A percentile compares a stretch with the other conserved stretches of the same genome.
These are phyloP conservation scores for Paspalum vaginatum DNA, from an alignment of 176 grass and related monocot species.

Conservation along the genomic window DNA sequence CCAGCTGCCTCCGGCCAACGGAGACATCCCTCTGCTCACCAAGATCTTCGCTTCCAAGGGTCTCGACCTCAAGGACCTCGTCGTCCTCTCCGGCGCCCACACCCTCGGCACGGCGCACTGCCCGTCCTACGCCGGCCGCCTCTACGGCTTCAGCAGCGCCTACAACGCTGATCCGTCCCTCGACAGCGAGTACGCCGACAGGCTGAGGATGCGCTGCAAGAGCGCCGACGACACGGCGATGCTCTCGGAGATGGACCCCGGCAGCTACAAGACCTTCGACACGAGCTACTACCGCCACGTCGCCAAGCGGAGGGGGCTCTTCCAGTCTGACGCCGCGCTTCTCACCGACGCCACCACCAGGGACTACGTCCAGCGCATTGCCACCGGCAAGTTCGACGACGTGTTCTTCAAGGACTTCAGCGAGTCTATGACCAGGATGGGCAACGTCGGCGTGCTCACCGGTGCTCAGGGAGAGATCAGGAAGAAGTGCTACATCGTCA, in stretches of 20 bases:
- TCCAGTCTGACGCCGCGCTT: constrained; percentile 72
- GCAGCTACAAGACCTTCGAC: constrained; percentile 81
- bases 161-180: constrained; percentile 51
- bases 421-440: constrained; percentile 76
- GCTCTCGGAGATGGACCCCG: constrained; percentile 82
- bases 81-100: constrained; percentile 53
- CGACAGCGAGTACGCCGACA: constrained; percentile 57
- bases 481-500: constrained; percentile 58
- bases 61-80: constrained; percentile 44
- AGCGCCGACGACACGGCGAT: constrained; percentile 35
- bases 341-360: constrained; percentile 51
- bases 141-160: constrained; percentile 65
- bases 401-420: constrained; percentile 68
- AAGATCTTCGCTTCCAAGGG: constrained; percentile 39
- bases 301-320: constrained; percentile 48
- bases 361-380: constrained; percentile 58
- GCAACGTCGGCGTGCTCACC: constrained; percentile 56
- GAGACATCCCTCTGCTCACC: constrained; percentile 17
- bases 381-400: constrained; percentile 37
- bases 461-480: constrained; percentile 65
- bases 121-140: constrained; percentile 38
- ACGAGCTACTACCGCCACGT: constrained; percentile 65
- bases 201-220: constrained; percentile 52
- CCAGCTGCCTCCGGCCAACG: constrained; percentile 9
- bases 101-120: constrained; percentile 71